These are phyloP conservation scores for Lipomyces chichibuensis DNA, from an alignment of 805 yeast species.

Conservation along the genomic window DNA sequence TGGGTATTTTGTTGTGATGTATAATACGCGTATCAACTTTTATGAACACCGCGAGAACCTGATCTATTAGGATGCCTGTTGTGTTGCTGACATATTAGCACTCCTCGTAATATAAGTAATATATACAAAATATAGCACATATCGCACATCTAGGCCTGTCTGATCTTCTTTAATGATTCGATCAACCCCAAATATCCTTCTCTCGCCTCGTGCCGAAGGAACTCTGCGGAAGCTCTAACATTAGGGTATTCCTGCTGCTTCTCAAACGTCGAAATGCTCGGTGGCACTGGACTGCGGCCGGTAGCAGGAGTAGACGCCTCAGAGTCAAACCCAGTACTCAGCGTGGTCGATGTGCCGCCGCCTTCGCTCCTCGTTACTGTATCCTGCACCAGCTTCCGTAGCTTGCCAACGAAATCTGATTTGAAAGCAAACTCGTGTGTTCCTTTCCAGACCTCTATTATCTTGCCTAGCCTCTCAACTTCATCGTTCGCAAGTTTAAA, in stretches of 20 bases:
- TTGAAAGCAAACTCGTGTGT: slow-evolving; percentile 29
- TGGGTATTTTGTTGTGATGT: not conserved
- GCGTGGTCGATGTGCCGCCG: not conserved
- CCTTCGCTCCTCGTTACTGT: slow-evolving; percentile 21
- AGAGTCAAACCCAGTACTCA: not conserved
- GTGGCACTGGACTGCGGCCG: slow-evolving; percentile 21
- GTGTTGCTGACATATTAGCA: no score
- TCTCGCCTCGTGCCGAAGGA: slow-evolving; percentile 30
- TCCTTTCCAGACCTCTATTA: slow-evolving; percentile 30
- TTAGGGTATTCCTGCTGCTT: slow-evolving; percentile 24
- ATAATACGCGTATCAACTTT: not conserved
- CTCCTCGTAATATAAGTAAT: not conserved
- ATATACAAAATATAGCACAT: not conserved
- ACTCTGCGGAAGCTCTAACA: slow-evolving; percentile 33
- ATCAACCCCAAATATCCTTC: slow-evolving; percentile 31
- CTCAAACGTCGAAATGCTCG: slow-evolving; percentile 9
- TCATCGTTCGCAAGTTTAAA: slow-evolving; percentile 25
- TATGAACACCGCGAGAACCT: not conserved
- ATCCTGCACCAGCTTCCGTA: slow-evolving; percentile 28
- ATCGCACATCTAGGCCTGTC: slow-evolving; percentile 16
- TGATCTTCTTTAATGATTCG: slow-evolving; percentile 29
- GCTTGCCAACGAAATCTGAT: slow-evolving; percentile 21
- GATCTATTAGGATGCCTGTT: not conserved
- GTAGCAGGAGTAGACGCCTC: slow-evolving; percentile 21
- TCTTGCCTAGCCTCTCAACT: slow-evolving; percentile 16